Base-by-base conservation (phyloP, 352 stramenopile species). In the Phytophthora fragariaefolia region DNA sequence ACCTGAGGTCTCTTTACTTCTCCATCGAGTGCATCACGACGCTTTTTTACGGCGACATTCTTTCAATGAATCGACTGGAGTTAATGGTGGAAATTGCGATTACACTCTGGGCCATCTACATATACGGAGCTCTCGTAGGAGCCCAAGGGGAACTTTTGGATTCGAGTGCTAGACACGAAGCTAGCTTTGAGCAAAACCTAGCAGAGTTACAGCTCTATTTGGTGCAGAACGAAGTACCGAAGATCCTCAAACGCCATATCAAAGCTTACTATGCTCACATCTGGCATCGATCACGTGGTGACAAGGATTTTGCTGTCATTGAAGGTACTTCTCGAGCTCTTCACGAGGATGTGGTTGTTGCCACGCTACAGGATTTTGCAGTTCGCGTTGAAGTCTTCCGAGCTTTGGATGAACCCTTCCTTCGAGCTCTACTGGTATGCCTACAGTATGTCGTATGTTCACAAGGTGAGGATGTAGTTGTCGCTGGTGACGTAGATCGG, bases 221-320 rank as follows among this genome's bases (percentile, higher is more conserved):
- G 26, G 50, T 85, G 4, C 69, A 87, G 27, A 85, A 89, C 59
- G 73, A 82, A 9, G 70, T 87, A 2, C 77, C 80, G n/a, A 87
- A 89, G 54, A 69, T 48, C 1, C 49, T 89, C 28, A 83, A 85
- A 60, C 79, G 83, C 64, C 80, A 89, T 27, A 81, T 89, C 50
- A 86, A 89, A 59, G 69, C 82, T 32, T 87, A 86, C 58, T 87
- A 89, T 54, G 76, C 74, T 2, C 73, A 71, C 24, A 85, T 84
- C 12, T 89, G 78, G 76, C 64, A 69, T 0, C 69, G 78, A 0
- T 70, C 69, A 7, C 64, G 70, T 2, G 78, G 80, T 6, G 74
- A 84, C 40, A 70, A 78, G 17, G 77, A 89, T 36, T 77, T 86
- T 13, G 69, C 61, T 6, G 74, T 73, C 18, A 76, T 87, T 27